Base-by-base conservation (phyloP, 768 basidiomycete genomes). In the Amanita subjunquillea region DNA sequence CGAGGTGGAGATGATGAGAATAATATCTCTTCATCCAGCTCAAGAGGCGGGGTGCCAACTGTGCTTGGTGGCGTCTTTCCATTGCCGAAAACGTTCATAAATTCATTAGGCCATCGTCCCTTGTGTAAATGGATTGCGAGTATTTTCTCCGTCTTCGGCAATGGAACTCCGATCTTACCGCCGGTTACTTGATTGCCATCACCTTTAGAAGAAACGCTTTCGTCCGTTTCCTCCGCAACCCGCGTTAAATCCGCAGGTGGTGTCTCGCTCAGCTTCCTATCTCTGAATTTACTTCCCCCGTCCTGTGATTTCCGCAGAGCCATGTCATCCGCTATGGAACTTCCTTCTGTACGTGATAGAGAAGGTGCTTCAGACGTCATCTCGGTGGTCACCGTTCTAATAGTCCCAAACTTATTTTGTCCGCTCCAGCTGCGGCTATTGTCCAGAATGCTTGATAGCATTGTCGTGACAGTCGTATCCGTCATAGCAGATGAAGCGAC, bases 91-190 rank as follows among this genome's bases (percentile, higher is more conserved):
- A 71, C 79, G 57, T 80, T 79, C 51, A 89, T 63, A 62, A 88
- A 86, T 64, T 88, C 87, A 65, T 88, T 85, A 0, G 88, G 85
- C 85, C 85, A 89, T 65, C 85, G 87, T 54, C 84, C 87, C 63
- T 88, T 86, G 32, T 81, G 79, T 32, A 88, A 76, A 51, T 80
- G 75, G 56, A 87, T 72, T 22, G 70, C 69, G 56, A 63, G 59
- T 54, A 56, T 60, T 57, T 67, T 70, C 51, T 68, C 70, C 43
- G 57, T 39, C 44, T 61, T 60, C 55, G 57, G 52, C 55, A 60
- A 61, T 29, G 54, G 57, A 61, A 23, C 64, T 66, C 50, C 65
- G 71, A 39, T 68, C 69, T 48, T 72, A 51, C 57, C 63, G 30
- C 63, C 65, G 50, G 65, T 72, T 38, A 67, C 69, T 51, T 72